A percentile compares a stretch with the other conserved stretches of the same genome.
phyloP scores from a whole-genome alignment of 2,329 filamentous ascomycete species.

The Colletotrichum spinosum region DNA sequence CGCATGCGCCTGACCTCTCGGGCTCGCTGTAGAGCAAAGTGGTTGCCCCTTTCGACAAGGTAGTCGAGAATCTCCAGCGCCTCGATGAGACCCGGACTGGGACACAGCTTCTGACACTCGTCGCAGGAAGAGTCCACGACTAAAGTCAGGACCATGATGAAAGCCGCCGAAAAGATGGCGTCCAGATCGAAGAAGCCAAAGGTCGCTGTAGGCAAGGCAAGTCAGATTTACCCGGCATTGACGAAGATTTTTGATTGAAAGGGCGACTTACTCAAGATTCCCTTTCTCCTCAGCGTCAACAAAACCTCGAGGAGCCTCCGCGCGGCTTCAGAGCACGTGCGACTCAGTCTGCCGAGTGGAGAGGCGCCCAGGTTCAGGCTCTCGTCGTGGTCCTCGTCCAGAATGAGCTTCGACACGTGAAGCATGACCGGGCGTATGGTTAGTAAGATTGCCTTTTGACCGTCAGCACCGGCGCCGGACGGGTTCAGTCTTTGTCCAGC shows the following conservation, averaged over 20 bases:
- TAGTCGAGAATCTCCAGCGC: constrained; percentile 45
- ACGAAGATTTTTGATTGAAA: fast-evolving
- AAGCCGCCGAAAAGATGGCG: constrained; percentile 36
- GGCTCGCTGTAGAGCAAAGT: constrained; percentile 38
- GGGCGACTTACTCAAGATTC: constrained; percentile 42
- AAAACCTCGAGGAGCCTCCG: constrained; percentile 24
- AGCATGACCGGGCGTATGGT: constrained; percentile 34
- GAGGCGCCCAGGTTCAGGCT: neutral
- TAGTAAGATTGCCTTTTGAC: constrained; percentile 37
- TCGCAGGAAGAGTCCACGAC: constrained; percentile 42
- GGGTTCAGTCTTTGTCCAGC: neutral
- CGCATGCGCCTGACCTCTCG: constrained; percentile 27
- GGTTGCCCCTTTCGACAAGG: constrained; percentile 43
- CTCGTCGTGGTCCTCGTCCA: constrained; percentile 15
- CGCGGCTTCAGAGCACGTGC: constrained; percentile 35
- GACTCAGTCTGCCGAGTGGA: constrained; percentile 16
- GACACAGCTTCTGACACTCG: constrained; percentile 41
- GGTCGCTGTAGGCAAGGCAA: constrained; percentile 1
- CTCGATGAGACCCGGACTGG: constrained; percentile 42
- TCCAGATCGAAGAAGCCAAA: constrained; percentile 37
- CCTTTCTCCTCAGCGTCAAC: constrained; percentile 42
- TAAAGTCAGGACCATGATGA: constrained; percentile 35
- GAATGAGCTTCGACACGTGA: constrained; percentile 30
- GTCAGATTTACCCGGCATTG: neutral
- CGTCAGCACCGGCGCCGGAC: neutral